phyloP scores from a whole-genome alignment of 2,329 filamentous ascomycete species.

The Plenodomus tracheiphilus region DNA sequence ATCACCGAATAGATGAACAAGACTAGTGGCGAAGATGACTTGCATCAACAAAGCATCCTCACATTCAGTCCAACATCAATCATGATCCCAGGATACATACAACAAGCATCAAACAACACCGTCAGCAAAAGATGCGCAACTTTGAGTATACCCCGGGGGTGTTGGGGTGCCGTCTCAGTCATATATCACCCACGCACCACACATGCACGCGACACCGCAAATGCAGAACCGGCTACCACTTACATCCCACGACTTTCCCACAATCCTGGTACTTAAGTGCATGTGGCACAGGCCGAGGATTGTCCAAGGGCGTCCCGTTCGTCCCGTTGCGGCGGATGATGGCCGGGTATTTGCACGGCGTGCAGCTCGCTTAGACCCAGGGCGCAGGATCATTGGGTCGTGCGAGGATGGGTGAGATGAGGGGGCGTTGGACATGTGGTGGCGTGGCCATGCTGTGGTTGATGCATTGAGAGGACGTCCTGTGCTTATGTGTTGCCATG shows the following conservation, averaged over 20 bases:
- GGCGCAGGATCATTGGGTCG: background rate
- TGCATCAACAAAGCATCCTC: conserved; percentile 4
- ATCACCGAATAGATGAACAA: background rate
- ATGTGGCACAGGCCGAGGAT: conserved; percentile 5
- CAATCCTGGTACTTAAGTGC: conserved; percentile 6
- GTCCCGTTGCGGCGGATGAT: conserved; percentile 9
- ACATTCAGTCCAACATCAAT: conserved; percentile 4
- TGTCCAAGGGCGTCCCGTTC: conserved; percentile 1
- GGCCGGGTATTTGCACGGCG: conserved; percentile 14
- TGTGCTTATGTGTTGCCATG: background rate
- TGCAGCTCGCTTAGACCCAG: conserved; percentile 1
- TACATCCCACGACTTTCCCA: conserved; percentile 2
- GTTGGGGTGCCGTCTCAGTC: conserved; percentile 3
- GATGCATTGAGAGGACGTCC: background rate
- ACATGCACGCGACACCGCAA: conserved; percentile 6
- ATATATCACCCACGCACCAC: conserved; percentile 9
- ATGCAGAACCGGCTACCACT: conserved; percentile 1
- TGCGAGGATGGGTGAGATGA: background rate
- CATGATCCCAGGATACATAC: conserved; percentile 1
- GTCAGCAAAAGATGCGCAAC: background rate
- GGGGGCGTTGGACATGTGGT: background rate
- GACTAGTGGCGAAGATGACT: background rate
- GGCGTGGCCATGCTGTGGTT: background rate
- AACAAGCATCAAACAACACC: conserved; percentile 1
- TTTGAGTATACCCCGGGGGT: background rate